phyloP scores from a whole-genome alignment of 306 rosid genomes.

The Potentilla sterilis region DNA sequence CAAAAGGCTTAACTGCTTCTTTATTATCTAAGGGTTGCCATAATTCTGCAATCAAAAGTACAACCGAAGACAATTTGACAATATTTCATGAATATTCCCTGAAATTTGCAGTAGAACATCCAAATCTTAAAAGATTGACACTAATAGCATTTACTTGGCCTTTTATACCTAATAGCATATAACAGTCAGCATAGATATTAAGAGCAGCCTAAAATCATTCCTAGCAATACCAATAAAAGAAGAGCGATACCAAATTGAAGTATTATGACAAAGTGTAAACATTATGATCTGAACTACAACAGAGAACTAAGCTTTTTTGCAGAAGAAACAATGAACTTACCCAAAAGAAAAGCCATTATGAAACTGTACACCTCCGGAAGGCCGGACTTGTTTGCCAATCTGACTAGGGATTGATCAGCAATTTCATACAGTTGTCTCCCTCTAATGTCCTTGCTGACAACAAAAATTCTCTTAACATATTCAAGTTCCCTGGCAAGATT shows the following conservation, averaged over 20 bases:
- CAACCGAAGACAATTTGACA: not conserved
- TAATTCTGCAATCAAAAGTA: not conserved
- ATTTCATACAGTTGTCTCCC: constrained; percentile 75
- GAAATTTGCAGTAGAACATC: not conserved
- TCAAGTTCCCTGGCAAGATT: constrained; percentile 78
- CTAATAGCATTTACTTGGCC: not conserved
- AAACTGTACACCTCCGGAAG: constrained; percentile 66
- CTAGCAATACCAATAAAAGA: not conserved
- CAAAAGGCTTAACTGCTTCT: not conserved
- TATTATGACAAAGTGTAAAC: no score
- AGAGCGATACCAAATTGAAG: not conserved
- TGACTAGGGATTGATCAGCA: constrained; percentile 62
- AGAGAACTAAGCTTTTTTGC: constrained; percentile 9
- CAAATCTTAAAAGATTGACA: not conserved
- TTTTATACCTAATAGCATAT: not conserved
- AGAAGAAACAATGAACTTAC: constrained; percentile 42
- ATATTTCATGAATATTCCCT: not conserved
- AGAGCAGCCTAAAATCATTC: not conserved
- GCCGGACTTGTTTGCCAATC: constrained; percentile 67
- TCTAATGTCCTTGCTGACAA: constrained; percentile 83
- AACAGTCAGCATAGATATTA: not conserved
- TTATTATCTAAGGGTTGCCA: not conserved
- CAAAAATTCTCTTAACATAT: constrained; percentile 82
- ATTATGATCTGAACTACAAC: not conserved
- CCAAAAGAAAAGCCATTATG: constrained; percentile 74